These are phyloP conservation scores for Typha latifolia DNA, from an alignment of 176 grass and related monocot genomes.

Conservation along the genomic window DNA sequence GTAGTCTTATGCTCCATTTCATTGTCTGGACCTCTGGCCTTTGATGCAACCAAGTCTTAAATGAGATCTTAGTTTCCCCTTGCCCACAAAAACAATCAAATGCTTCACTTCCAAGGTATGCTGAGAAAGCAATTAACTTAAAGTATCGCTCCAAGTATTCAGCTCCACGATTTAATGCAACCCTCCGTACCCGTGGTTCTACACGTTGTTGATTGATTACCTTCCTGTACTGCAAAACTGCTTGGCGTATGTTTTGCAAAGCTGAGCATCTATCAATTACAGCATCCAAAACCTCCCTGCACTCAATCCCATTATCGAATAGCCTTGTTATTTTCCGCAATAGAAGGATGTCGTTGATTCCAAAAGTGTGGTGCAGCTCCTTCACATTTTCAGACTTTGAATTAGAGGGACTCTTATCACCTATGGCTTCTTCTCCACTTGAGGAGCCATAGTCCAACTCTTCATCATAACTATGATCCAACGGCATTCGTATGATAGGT, in stretches of 20 bases:
- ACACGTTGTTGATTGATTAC: constrained; percentile 89
- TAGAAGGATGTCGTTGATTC: constrained; percentile 93
- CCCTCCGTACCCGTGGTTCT: constrained; percentile 82
- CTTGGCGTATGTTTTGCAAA: constrained; percentile 92
- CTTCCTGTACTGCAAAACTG: constrained; percentile 85
- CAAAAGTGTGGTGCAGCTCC: constrained; percentile 40
- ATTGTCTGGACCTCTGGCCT: constrained; percentile 93
- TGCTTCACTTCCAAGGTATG: constrained; percentile 89
- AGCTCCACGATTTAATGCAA: constrained; percentile 84
- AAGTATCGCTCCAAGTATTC: constrained; percentile 97
- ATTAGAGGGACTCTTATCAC: constrained; percentile 31
- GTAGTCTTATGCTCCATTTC: constrained; percentile 97
- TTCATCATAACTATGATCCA: constrained; percentile 36
- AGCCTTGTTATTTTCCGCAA: constrained; percentile 87
- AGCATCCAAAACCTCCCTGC: constrained; percentile 71
- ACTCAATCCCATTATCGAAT: constrained; percentile 86
- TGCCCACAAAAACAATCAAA: constrained; percentile 91
- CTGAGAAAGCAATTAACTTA: constrained; percentile 95
- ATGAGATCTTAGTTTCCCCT: constrained; percentile 66
- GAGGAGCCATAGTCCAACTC: constrained; percentile 42
- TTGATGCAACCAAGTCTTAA: constrained; percentile 86
- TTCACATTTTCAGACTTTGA: constrained; percentile 32
- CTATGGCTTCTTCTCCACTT: constrained; percentile 58
- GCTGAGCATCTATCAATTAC: constrained; percentile 91
- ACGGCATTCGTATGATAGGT: constrained; percentile 54